These are phyloP conservation scores for Solanum clarkiae DNA, from an alignment of 257 asterid species.

Conservation along the genomic window DNA sequence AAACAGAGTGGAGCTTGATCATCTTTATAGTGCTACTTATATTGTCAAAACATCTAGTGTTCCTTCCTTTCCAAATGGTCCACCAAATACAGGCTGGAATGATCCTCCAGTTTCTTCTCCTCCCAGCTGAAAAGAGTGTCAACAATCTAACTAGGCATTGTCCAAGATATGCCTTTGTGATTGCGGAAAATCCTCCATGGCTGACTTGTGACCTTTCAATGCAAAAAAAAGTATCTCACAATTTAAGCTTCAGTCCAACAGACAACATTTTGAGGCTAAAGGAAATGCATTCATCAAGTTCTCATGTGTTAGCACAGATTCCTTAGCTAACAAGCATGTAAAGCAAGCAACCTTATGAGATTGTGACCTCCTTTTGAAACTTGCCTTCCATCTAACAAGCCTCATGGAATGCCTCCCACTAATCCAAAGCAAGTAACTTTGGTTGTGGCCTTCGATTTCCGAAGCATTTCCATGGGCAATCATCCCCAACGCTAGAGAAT, in stretches of 20 bases:
- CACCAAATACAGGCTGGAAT: background rate
- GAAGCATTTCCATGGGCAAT: background rate
- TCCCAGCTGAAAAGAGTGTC: background rate
- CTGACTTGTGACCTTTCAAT: background rate
- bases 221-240: background rate
- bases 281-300: background rate
- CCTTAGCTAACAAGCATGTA: background rate
- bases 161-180: background rate
- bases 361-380: background rate
- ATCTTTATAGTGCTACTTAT: background rate
- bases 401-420: background rate
- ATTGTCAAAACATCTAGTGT: background rate
- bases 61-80: background rate
- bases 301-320: background rate
- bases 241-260: background rate
- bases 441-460: background rate
- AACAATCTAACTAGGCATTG: background rate
- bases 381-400: background rate
- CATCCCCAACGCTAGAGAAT: background rate
- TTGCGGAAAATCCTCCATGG: background rate
- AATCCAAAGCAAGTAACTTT: background rate
- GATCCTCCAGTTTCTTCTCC: background rate
- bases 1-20: background rate
- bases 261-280: background rate
- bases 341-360: background rate